These are phyloP conservation scores for Solanum arcanum DNA, from an alignment of 257 asterid genomes.

Conservation along the genomic window DNA sequence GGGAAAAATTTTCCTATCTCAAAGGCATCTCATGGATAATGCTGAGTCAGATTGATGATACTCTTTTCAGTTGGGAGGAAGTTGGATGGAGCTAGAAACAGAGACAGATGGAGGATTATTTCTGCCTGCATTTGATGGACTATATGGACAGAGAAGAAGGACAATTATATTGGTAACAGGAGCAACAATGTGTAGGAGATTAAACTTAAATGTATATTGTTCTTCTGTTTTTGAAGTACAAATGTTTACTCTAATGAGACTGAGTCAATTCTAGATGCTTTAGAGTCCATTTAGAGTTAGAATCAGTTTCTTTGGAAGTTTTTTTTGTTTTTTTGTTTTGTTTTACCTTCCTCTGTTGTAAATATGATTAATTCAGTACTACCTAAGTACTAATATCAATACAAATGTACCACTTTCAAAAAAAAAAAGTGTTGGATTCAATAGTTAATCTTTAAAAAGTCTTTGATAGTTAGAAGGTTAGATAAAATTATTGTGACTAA, in stretches of 20 bases:
- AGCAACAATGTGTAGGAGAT: background rate
- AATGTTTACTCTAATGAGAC: background rate
- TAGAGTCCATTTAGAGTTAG: background rate
- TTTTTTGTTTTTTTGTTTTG: background rate
- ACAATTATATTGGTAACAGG: background rate
- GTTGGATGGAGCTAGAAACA: background rate
- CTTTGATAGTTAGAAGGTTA: background rate
- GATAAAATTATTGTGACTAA: background rate
- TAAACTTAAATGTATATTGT: background rate
- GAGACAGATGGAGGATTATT: background rate
- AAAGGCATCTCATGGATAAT: background rate
- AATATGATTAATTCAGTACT: background rate
- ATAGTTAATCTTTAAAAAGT: background rate
- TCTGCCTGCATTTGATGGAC: background rate
- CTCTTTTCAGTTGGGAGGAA: background rate
- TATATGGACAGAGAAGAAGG: background rate
- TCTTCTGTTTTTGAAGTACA: background rate
- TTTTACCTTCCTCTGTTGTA: background rate
- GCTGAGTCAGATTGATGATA: background rate
- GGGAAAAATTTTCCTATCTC: background rate
- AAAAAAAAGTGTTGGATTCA: background rate
- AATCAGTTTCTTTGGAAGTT: background rate
- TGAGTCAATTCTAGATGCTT: background rate
- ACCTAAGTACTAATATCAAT: background rate
- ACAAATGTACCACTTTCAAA: background rate